Base-by-base conservation (phyloP, 129 eudicot species). In the Ambrosia trifida region DNA sequence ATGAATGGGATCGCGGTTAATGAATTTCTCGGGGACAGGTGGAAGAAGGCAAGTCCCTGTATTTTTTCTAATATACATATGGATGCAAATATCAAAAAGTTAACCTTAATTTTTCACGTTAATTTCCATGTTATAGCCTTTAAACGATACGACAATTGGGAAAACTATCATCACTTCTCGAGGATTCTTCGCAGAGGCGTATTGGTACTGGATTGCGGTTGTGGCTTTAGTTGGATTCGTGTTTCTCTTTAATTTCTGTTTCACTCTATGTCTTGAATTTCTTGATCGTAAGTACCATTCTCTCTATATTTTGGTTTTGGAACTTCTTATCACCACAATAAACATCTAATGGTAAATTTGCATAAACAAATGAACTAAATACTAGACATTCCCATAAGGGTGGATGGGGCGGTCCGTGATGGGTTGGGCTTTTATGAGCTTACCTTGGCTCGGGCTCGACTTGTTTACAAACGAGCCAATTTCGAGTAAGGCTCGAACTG, bases 191-290 rank as follows among this genome's bases (percentile, higher is more conserved):
- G 72, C 96, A 7, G 56, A 86, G 7, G 65, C 85, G 11, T 69
- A 82, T 46, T 89, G 93, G 96, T 89, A 86, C 51, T 89, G 93
- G 96, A 73, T 89, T 7, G 90, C 85, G 45, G 28, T 76, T 0
- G 84, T 68, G 3, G 90, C 96, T 2, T 41, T 53, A 18, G 6
- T 84, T 54, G 96, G 94, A 38, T 89, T 66, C 53, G 51, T 72
- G 4, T 43, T 85, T 12, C 31, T 89, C 31, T 82, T 84, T 76
- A 87, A 87, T 69, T 11, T 80, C 50, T 6, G 69, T 6, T 75
- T 45, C 49, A 70, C 81, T 6, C 7, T 82, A 44, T 74, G 88
- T 6, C 85, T 86, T 5, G 57, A 72, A 3, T 78, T 67, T 62
- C 86, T 89, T 45, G 69, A 78, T 18, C 79, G 96, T 89, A 56